Evolutionary conservation across 2,329 filamentous ascomycete species (phyloP), one percentile per base, ranked within the genome.

Genomic region (Alternaria sp.): DNA sequence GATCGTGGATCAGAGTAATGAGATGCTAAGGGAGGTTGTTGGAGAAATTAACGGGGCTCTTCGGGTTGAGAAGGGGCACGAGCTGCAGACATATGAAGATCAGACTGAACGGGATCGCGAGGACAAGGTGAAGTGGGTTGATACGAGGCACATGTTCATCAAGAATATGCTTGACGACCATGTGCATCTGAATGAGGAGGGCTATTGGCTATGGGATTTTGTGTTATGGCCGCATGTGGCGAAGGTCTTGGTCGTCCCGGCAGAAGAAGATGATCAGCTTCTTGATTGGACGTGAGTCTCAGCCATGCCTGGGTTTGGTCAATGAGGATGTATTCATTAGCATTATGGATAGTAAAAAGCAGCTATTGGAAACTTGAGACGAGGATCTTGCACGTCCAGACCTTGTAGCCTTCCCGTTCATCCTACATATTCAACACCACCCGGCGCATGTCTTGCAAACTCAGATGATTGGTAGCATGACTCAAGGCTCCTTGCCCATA

Each of bases 141-240:
- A 65, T 8, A 51, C 55, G 49, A 64, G 64, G 20, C 23, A 30
- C 15, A 6, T 47, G 18, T 44, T 67, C 33, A 55, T 44, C 37
- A 61, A 46, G 21, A 45, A 69, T 6, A 58, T 61, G 60, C 23
- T 71, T 25, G 64, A 53, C 4, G 68, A 67, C 62, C 60, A 66
- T 60, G 66, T 69, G 50, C 68, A 69, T 63, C 55, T 71, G 18
- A 62, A 65, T 37, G 46, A 60, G 47, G 54, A 59, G 41, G 67
- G 63, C 10, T 71, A 71, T 61, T 23, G 11, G 54, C 28, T 58
- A 2, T 68, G 55, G 62, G 60, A 66, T 54, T 41, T 33, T 21
- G 23, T 56, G 14, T 47, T 69, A 43, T 68, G 54, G 64, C 49
- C 49, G 28, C 30, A n/a, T 23, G 49, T 51, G 49, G 28, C 12